Base-by-base conservation (phyloP, 192 early-diverging fungal genomes). In the Coemansia sp. region DNA sequence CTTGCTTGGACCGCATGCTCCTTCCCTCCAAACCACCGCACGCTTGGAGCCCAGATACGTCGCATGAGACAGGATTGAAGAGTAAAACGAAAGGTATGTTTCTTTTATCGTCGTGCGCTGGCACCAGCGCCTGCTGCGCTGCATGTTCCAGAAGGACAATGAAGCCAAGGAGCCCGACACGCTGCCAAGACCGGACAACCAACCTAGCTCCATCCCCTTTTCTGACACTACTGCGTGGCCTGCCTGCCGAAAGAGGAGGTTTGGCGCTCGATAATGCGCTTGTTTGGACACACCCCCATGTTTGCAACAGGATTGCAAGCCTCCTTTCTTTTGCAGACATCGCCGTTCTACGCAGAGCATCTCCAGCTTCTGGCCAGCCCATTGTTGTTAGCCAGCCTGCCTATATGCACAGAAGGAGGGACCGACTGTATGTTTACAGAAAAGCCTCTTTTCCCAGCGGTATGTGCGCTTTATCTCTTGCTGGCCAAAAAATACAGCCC, bases 371-470 rank as follows among this genome's bases (percentile, higher is more conserved):
- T 53, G 52, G 16, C 52, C 52, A 7, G 48, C 55, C 30, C 55
- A 57, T 57, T 57, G 55, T 57, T 57, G 55, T n/a, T 16, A 34
- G 18, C 55, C n/a, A 34, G 29, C 55, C 31, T 33, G 29, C 9
- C 31, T 20, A 7, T 49, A 49, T 49, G 20, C 39, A 4, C 39
- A 40, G 39, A 40, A 49, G n/a, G 48, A 49, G 23, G 23, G 23
- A n/a, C n/a, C n/a, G n/a, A n/a, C 48, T 33, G 16, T 30, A 57
- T 57, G 55, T 57, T 57, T 57, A 57, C 55, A 20, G 31, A 57
- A 57, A 57, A 57, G 55, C 55, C 55, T 57, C 55, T 21, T 57
- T 34, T 21, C 9, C 31, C 55, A 5, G 55, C 55, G 29, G 20
- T 49, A n/a, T 18, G 9, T 57, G 25, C 21, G 31, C 30, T 15